Conservation (phyloP, 805 yeast genomes). For the Wickerhamomyces queroliae region DNA sequence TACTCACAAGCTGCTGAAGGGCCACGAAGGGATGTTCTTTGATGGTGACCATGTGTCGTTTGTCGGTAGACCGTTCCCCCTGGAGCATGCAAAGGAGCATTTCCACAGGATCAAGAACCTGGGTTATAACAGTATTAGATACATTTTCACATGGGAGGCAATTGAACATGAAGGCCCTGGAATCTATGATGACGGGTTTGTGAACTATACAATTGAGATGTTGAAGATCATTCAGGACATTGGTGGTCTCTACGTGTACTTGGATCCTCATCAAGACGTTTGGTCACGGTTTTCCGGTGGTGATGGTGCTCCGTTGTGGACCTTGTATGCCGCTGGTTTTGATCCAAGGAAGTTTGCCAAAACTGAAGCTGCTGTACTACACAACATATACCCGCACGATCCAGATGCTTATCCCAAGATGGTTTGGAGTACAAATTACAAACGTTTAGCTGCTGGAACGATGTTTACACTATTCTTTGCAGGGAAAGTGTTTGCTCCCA, state of each 20-base stretch:
- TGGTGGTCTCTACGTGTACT: slow-evolving; percentile 73
- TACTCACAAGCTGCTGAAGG: slow-evolving; percentile 27
- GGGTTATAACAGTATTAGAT: slow-evolving; percentile 79
- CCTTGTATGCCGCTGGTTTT: slow-evolving; percentile 81
- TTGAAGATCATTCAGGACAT: slow-evolving; percentile 48
- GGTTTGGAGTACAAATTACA: slow-evolving; percentile 91
- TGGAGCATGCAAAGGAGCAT: slow-evolving; percentile 68
- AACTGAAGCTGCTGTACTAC: slow-evolving; percentile 79
- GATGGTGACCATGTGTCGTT: slow-evolving; percentile 76
- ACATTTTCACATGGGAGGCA: slow-evolving; percentile 87
- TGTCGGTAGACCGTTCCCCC: slow-evolving; percentile 75
- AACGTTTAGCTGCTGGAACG: slow-evolving; percentile 63
- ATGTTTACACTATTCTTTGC: slow-evolving; percentile 87
- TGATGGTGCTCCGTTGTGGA: slow-evolving; percentile 93
- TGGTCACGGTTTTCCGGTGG: slow-evolving; percentile 92
- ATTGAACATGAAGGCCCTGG: slow-evolving; percentile 88
- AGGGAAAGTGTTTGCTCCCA: slow-evolving; percentile 73
- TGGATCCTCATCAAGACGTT: slow-evolving; percentile 92
- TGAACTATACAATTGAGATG: slow-evolving; percentile 62
- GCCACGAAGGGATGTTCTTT: slow-evolving; percentile 42
- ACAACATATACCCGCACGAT: slow-evolving; percentile 42
- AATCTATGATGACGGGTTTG: slow-evolving; percentile 67
- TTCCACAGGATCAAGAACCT: slow-evolving; percentile 63
- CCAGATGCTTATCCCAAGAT: slow-evolving; percentile 59
- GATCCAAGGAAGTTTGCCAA: slow-evolving; percentile 65